Base-by-base conservation (phyloP, 2,329 filamentous ascomycete species). In the Calonectria naviculata region DNA sequence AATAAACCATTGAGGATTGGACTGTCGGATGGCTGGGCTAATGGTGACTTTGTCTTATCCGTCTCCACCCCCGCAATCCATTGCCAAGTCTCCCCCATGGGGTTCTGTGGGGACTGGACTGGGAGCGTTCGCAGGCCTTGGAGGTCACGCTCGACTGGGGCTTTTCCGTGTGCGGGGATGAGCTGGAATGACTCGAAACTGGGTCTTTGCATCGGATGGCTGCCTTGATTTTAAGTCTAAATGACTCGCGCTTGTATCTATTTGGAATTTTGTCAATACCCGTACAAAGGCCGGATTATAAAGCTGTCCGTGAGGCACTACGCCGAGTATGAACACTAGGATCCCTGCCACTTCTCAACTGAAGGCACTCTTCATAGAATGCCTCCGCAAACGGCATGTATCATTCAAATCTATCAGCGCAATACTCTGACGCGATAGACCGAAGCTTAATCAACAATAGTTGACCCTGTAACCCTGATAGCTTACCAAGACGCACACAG, bases 51-150 rank as follows among this genome's bases (percentile, higher is more conserved):
- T 38, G 52, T 13, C 31, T 58, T 58, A 38, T 58, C 52, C 52
- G 52, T 58, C 52, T 28, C 52, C 52, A 58, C 52, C 52, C 52
- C 52, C 52, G 52, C 52, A 58, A 38, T 36, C 31, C 52, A 38
- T 28, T 8, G 13, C 9, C 13, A 58, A 24, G 4, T 0, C 12
- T 38, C 52, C 52, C 34, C 52, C 52, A 38, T 26, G 34, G 52
- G 34, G 52, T 26, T 58, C 31, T 38, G 52, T 58, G 52, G 52
- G 15, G 52, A 56, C n/a, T 24, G 15, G 52, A 56, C n/a, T 24
- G n/a, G 13, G 12, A 10, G 21, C 34, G 52, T 38, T 58, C 31
- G 52, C 31, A 58, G 52, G 52, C 34, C n/a, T 26, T 38, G 31
- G 13, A 38, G 52, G 52, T 58, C 52, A 58, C 31, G 52, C 52